Conservation (phyloP, 768 basidiomycete species). For the Mycena venus region DNA sequence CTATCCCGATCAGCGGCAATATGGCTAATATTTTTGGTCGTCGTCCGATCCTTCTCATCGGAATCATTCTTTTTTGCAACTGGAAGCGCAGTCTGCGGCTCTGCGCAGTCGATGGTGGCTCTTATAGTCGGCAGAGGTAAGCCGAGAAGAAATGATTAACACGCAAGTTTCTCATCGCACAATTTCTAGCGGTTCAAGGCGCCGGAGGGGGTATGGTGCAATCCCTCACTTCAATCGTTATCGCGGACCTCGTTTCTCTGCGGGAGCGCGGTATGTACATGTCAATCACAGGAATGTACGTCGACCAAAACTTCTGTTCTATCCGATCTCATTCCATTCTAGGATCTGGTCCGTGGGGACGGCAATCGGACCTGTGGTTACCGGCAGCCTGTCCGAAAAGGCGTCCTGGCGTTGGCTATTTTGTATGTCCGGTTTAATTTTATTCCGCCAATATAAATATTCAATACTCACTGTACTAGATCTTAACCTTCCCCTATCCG, state of each 20-base stretch:
- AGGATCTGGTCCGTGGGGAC: constrained; percentile 49
- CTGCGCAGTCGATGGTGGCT: neutral
- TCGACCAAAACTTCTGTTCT: neutral
- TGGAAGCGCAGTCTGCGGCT: constrained; percentile 51
- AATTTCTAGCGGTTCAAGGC: constrained; percentile 43
- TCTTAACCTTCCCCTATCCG: constrained; percentile 13
- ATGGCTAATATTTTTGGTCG: constrained; percentile 50
- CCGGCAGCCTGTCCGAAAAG: constrained; percentile 44
- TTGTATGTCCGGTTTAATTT: constrained; percentile 33
- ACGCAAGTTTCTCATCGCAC: neutral
- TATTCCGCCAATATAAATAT: constrained; percentile 39
- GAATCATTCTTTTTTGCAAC: constrained; percentile 49
- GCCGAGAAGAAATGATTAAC: no score
- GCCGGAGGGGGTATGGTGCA: constrained; percentile 48
- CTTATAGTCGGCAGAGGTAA: constrained; percentile 13
- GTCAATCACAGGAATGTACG: constrained; percentile 38
- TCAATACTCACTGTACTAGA: neutral
- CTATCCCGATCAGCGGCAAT: constrained; percentile 50
- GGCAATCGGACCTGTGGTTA: constrained; percentile 47
- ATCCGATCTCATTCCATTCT: neutral
- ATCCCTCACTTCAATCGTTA: constrained; percentile 49
- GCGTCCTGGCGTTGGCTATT: constrained; percentile 56
- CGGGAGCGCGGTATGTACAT: constrained; percentile 51
- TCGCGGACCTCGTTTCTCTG: constrained; percentile 56
- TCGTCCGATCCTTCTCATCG: constrained; percentile 31